A percentile compares a stretch with the other conserved stretches of the same genome.
Conservation (phyloP, 1,284 basidiomycete genomes). For the Boletus sp. region DNA sequence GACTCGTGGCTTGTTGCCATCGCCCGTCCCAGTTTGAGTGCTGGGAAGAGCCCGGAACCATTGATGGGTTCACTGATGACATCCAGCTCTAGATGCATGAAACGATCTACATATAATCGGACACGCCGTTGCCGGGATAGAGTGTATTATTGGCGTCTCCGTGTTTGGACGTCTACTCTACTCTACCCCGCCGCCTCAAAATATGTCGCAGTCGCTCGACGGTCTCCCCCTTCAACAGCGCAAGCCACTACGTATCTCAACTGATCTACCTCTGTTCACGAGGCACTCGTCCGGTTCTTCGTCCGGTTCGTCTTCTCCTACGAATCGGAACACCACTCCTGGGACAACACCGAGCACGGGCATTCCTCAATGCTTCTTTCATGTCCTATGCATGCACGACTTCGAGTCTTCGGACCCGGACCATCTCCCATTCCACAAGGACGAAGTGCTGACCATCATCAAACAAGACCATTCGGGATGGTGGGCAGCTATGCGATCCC, state of each 20-base stretch:
- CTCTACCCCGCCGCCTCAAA: not conserved
- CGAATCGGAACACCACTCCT: constrained; percentile 27
- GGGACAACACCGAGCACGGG: constrained; percentile 30
- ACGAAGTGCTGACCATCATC: constrained; percentile 64
- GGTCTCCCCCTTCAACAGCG: constrained; percentile 19
- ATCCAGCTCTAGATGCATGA: constrained; percentile 3
- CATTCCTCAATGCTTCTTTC: constrained; percentile 32
- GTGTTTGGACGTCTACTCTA: not conserved
- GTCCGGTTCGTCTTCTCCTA: constrained; percentile 32
- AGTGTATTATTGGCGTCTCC: not conserved
- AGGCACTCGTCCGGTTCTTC: constrained; percentile 13
- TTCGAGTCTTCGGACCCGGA: constrained; percentile 57
- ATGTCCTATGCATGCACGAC: constrained; percentile 63
- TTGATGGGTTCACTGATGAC: constrained; percentile 7
- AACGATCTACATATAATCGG: constrained; percentile 2
- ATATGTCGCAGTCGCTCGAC: constrained; percentile 7
- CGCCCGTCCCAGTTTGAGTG: not conserved
- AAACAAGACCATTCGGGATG: constrained; percentile 69
- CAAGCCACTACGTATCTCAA: constrained; percentile 45
- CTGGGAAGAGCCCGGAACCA: not conserved
- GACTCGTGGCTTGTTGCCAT: too few relatives aligned
- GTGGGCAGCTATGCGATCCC: constrained; percentile 70
- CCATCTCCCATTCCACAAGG: constrained; percentile 58
- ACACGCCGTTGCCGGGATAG: constrained; percentile 14
- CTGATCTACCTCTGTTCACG: constrained; percentile 42